Percentiles rank a stretch among this genome's conserved stretches.
Evolutionary conservation across 768 basidiomycete genomes (phyloP).

Genomic region (Nidularia pulvinata): DNA sequence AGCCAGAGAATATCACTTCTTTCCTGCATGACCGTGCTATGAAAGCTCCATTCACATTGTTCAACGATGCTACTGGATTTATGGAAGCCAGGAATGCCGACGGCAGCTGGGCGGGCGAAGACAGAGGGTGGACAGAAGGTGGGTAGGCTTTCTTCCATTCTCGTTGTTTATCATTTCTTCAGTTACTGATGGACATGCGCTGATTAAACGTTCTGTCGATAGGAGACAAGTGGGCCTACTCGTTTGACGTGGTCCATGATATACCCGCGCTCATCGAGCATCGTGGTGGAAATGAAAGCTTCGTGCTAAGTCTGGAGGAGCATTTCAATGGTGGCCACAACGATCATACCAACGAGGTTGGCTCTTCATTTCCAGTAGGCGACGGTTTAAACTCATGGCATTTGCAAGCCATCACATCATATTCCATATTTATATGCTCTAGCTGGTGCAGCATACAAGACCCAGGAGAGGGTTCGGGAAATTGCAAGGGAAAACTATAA

Average conservation of each 20-base stretch:
- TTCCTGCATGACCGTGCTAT: constrained; percentile 59
- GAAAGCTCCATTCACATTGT: constrained; percentile 59
- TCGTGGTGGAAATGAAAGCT: constrained; percentile 65
- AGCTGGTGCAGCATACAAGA: constrained; percentile 68
- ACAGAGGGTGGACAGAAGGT: constrained; percentile 84
- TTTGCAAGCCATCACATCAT: constrained; percentile 81
- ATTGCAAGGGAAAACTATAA: constrained; percentile 69
- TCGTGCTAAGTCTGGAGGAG: constrained; percentile 66
- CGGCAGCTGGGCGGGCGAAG: constrained; percentile 73
- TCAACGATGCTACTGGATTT: constrained; percentile 70
- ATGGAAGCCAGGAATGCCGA: constrained; percentile 78
- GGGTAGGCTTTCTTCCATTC: neutral
- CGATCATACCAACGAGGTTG: constrained; percentile 79
- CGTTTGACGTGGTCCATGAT: constrained; percentile 78
- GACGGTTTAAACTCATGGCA: neutral
- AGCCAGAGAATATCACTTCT: constrained; percentile 38
- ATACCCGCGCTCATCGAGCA: constrained; percentile 57
- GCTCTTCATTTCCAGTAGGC: constrained; percentile 3
- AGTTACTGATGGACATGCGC: neutral
- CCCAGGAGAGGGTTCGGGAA: constrained; percentile 69
- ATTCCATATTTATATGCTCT: constrained; percentile 83
- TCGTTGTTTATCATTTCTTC: too few relatives aligned
- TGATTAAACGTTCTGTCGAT: neutral
- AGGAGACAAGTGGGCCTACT: constrained; percentile 67
- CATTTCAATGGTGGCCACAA: constrained; percentile 68